phyloP scores from a whole-genome alignment of 495 filamentous ascomycete species.

The Penicilliopsis zonata region DNA sequence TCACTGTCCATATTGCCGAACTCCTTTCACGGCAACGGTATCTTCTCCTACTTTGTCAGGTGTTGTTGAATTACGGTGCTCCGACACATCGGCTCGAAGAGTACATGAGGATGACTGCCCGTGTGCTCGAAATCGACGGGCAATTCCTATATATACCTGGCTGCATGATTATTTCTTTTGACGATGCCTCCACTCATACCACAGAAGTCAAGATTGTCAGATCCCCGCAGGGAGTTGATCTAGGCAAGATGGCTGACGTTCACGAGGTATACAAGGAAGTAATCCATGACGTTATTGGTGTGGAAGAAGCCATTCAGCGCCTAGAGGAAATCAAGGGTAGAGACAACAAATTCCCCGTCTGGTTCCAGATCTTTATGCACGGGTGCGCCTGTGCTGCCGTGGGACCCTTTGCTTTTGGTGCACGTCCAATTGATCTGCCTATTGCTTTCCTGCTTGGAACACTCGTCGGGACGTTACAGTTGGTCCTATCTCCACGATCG shows the following conservation, averaged over 20 bases:
- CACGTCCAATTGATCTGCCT: constrained; percentile 77
- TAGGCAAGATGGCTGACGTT: constrained; percentile 72
- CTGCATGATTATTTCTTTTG: constrained; percentile 93
- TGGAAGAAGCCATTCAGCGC: constrained; percentile 66
- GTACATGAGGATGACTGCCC: constrained; percentile 84
- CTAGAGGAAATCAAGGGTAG: constrained; percentile 54
- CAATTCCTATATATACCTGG: constrained; percentile 90
- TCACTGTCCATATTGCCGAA: constrained; percentile 84
- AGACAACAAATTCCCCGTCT: constrained; percentile 51
- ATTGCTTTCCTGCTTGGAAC: constrained; percentile 78
- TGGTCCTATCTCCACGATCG: constrained; percentile 66
- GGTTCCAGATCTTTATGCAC: constrained; percentile 71
- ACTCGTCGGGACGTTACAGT: constrained; percentile 69
- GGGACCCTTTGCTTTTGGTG: constrained; percentile 85
- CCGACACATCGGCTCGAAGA: constrained; percentile 70
- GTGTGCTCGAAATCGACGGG: constrained; percentile 79
- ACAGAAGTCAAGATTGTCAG: constrained; percentile 87
- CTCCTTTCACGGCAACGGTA: constrained; percentile 72
- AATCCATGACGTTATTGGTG: constrained; percentile 74
- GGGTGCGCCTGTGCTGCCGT: constrained; percentile 69
- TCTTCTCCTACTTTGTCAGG: constrained; percentile 71
- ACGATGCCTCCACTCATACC: constrained; percentile 79
- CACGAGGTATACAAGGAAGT: constrained; percentile 92
- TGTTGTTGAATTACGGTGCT: constrained; percentile 75
- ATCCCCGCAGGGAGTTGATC: constrained; percentile 62